Percentiles rank a stretch among this genome's conserved stretches.
These are phyloP conservation scores for Dothistroma septosporum DNA, from an alignment of 2,329 filamentous ascomycete genomes.

Conservation along the genomic window DNA sequence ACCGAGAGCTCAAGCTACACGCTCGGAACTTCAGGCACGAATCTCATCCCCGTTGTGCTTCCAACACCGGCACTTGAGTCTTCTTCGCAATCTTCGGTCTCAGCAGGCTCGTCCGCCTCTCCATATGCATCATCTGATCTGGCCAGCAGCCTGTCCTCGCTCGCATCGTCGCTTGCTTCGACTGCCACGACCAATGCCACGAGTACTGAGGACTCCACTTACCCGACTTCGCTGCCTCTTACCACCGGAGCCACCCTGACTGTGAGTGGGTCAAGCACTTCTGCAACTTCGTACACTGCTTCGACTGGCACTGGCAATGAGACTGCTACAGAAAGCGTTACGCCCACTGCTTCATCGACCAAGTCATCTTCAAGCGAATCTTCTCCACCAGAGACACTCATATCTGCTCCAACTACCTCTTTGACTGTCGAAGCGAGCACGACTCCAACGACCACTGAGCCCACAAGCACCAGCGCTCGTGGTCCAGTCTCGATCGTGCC, in stretches of 20 bases:
- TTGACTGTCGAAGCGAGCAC: constrained; percentile 5
- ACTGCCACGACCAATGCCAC: constrained; percentile 12
- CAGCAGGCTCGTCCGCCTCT: constrained; percentile 15
- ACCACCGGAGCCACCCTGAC: constrained; percentile 18
- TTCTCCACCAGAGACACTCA: background rate
- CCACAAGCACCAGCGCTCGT: constrained; percentile 3
- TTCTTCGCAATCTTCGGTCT: constrained; percentile 9
- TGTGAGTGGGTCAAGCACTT: constrained; percentile 9
- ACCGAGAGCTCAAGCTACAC: constrained; percentile 9
- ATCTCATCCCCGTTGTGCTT: constrained; percentile 24
- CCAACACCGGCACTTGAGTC: constrained; percentile 14
- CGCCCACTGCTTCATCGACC: background rate
- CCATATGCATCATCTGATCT: background rate
- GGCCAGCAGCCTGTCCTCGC: background rate
- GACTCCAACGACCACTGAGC: constrained; percentile 20
- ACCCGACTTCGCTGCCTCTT: constrained; percentile 16
- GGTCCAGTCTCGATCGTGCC: constrained; percentile 41
- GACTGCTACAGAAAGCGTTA: background rate
- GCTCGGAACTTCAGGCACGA: constrained; percentile 21
- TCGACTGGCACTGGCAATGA: background rate
- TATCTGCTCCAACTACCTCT: constrained; percentile 7
- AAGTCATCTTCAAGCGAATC: constrained; percentile 4
- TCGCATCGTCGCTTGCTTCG: background rate
- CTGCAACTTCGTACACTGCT: background rate
- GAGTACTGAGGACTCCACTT: constrained; percentile 11